Evolutionary conservation across 1,284 basidiomycete genomes (phyloP).

Genomic region (Microbotryum intermedium): DNA sequence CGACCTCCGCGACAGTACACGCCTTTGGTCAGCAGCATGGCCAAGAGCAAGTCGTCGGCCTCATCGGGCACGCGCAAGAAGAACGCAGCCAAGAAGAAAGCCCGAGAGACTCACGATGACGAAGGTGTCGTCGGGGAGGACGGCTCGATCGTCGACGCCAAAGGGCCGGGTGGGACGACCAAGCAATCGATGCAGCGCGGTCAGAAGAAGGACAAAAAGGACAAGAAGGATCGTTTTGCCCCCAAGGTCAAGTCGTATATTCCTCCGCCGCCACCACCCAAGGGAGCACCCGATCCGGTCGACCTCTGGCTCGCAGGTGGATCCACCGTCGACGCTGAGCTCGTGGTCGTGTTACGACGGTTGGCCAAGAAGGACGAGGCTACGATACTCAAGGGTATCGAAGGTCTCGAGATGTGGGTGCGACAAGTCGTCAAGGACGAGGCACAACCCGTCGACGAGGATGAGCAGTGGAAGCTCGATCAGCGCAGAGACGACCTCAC

Average conservation of each 20-base stretch:
- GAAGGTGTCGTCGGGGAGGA: neutral
- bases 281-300: constrained; percentile 78
- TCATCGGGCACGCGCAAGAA: constrained; percentile 70
- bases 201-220: constrained; percentile 45
- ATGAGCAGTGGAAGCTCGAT: constrained; percentile 41
- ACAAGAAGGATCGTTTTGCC: constrained; percentile 37
- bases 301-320: constrained; percentile 59
- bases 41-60: constrained; percentile 20
- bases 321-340: constrained; percentile 55
- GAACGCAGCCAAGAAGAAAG: constrained; percentile 46
- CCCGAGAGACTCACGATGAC: constrained; percentile 30
- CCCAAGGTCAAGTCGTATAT: constrained; percentile 70
- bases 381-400: constrained; percentile 76
- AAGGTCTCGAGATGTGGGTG: constrained; percentile 71
- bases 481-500: constrained; percentile 44
- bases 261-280: constrained; percentile 74
- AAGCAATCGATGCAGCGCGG: constrained; percentile 13
- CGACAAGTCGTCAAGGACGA: constrained; percentile 37
- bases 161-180: neutral
- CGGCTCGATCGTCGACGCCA: neutral
- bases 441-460: constrained; percentile 42
- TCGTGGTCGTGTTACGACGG: constrained; percentile 71
- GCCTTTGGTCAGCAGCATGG: constrained; percentile 3
- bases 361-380: constrained; percentile 86
- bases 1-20: too few relatives aligned